phyloP scores from a whole-genome alignment of 768 basidiomycete genomes.

The Kwoniella botswanensis region DNA sequence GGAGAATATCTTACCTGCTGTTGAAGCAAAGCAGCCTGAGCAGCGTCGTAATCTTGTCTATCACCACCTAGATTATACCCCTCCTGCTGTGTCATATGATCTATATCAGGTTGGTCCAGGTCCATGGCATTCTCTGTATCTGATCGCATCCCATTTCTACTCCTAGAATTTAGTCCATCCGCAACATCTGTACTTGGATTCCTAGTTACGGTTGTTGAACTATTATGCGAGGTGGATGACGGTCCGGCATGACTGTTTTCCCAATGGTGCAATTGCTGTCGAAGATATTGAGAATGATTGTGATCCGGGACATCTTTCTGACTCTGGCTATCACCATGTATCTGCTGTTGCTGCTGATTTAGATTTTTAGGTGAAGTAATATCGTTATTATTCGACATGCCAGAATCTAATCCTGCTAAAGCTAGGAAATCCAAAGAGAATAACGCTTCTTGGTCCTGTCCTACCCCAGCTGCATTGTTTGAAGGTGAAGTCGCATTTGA shows the following conservation, averaged over 20 bases:
- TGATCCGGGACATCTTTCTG: not conserved
- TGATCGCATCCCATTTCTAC: not conserved
- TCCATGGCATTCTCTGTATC: conserved; percentile 15
- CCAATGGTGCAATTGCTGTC: conserved; percentile 15
- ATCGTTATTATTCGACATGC: conserved; percentile 2
- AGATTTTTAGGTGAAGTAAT: conserved; percentile 11
- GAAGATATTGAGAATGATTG: not conserved
- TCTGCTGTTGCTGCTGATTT: not conserved
- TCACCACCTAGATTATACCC: not conserved
- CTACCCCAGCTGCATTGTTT: not conserved
- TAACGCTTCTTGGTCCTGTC: conserved; percentile 3
- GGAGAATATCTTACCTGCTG: conserved; percentile 19
- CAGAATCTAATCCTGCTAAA: conserved; percentile 19
- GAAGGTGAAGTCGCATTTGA: conserved; percentile 20
- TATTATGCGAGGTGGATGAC: conserved; percentile 7
- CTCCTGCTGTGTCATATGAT: conserved; percentile 5
- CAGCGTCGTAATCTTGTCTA: conserved; percentile 18
- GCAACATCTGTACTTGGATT: conserved; percentile 4
- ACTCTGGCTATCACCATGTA: not conserved
- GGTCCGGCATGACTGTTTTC: conserved; percentile 20
- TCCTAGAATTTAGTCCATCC: not conserved
- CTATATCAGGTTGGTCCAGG: conserved; percentile 17
- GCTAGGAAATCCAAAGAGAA: conserved; percentile 23
- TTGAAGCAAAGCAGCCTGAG: conserved; percentile 28
- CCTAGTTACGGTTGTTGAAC: conserved; percentile 12